Evolutionary conservation across 2,329 filamentous ascomycete genomes (phyloP).

Genomic region (Trichoderma endophyticum): DNA sequence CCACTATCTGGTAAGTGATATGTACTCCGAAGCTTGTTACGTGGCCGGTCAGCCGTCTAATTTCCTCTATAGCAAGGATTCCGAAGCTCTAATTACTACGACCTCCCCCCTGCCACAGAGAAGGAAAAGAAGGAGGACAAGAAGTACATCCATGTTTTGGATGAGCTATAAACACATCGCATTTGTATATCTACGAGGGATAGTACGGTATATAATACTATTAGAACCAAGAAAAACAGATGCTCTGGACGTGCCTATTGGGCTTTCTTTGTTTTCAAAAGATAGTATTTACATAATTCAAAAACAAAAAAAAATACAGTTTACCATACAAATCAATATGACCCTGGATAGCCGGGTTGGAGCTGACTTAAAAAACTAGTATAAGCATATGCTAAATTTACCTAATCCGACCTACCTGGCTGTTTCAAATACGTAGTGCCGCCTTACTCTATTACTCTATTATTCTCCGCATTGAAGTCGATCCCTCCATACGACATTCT

Average conservation of each 20-base stretch:
- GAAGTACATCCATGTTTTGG: conserved; percentile 93
- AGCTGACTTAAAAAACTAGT: background rate
- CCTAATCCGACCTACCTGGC: background rate
- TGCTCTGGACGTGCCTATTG: background rate
- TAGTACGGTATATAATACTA: conserved; percentile 1
- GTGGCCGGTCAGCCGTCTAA: conserved; percentile 29
- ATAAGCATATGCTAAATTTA: background rate
- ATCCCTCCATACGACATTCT: background rate
- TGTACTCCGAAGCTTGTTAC: background rate
- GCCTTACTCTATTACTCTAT: background rate
- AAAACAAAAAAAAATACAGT: background rate
- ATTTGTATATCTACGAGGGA: conserved; percentile 1
- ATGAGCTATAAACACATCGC: conserved; percentile 63
- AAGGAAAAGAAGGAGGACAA: conserved; percentile 91
- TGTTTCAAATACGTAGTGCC: background rate
- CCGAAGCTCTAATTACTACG: conserved; percentile 84
- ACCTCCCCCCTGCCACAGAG: conserved; percentile 90
- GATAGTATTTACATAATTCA: background rate
- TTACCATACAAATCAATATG: background rate
- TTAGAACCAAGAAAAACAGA: background rate
- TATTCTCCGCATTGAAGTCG: background rate
- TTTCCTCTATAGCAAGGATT: conserved; percentile 68
- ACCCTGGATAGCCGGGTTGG: background rate
- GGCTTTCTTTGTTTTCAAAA: background rate
- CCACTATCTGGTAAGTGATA: conserved; percentile 76